Base-by-base conservation (phyloP, 2,329 filamentous ascomycete species). In the Exophiala sp. region DNA sequence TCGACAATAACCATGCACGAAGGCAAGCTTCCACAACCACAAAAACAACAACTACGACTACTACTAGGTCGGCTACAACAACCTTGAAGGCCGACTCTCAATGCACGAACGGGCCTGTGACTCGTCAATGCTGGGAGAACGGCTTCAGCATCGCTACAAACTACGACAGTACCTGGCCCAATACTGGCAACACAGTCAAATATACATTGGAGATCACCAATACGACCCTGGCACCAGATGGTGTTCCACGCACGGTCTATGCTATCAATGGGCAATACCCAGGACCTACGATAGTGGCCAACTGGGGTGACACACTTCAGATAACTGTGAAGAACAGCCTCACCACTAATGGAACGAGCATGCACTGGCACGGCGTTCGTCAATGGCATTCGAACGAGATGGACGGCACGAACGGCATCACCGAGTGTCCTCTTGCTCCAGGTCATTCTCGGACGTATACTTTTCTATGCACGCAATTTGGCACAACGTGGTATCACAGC, bases 291-390 rank as follows among this genome's bases (percentile, higher is more conserved):
- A 82, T 91, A 50, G 76, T 78, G 56, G 85, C 81, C 12, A 78
- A 83, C 66, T 85, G 81, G 82, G 82, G 82, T 14, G 82, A 85
- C 62, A 71, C 61, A 18, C 69, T 85, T 3, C 63, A 68, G 10
- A 69, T 83, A 12, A 79, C 79, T 49, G 76, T 86, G 7, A 78
- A 71, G 38, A 87, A 85, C 65, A 64, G 72, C 51, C 55, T 76
- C 67, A 70, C 70, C 11, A 67, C 74, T 54, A 86, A 86, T 59
- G 82, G 83, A 32, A 85, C 82, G 5, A 75, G 75, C 16, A 78
- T 86, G 12, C 83, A 87, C 63, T 86, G 77, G 70, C 84, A 87
- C 62, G 85, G 82, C 18, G 71, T 87, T 20, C 76, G 80, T 3
- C 81, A 86, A 63, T 74, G 76, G 56, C 69, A 76, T 60, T 79